phyloP scores from a whole-genome alignment of 768 basidiomycete species.

The Macrocybe gigantea region DNA sequence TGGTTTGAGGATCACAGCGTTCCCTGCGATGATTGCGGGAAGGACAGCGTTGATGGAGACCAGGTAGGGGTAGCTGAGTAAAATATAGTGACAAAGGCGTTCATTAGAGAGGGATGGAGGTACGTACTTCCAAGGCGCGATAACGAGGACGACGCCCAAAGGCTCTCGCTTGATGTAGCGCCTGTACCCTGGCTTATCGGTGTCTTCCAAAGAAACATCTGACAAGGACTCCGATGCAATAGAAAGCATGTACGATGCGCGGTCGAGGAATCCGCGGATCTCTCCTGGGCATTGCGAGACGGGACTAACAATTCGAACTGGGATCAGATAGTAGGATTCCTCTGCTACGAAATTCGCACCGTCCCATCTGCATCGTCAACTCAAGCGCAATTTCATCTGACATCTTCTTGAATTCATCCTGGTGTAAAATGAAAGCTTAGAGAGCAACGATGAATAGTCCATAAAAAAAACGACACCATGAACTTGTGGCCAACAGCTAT shows the following conservation, averaged over 20 bases:
- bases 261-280: slow-evolving; percentile 72
- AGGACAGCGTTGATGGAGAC: slow-evolving; percentile 88
- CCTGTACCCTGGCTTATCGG: slow-evolving; percentile 78
- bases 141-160: slow-evolving; percentile 81
- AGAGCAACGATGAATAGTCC: not conserved
- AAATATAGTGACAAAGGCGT: not conserved
- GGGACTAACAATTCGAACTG: slow-evolving; percentile 44
- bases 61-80: slow-evolving; percentile 77
- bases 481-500: slow-evolving; percentile 55
- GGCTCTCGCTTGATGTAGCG: slow-evolving; percentile 82
- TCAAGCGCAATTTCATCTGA: slow-evolving; percentile 65
- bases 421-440: not conserved
- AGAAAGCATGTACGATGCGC: slow-evolving; percentile 78
- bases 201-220: slow-evolving; percentile 69
- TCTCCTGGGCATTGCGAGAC: slow-evolving; percentile 76
- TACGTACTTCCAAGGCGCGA: slow-evolving; percentile 89
- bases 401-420: slow-evolving; percentile 46
- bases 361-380: slow-evolving; percentile 86
- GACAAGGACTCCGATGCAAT: slow-evolving; percentile 73
- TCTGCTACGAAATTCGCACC: slow-evolving; percentile 39
- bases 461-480: slow-evolving; percentile 15
- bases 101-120: not conserved
- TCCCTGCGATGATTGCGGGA: slow-evolving; percentile 87
- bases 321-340: not conserved
- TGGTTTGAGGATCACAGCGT: slow-evolving; percentile 88